Evolutionary conservation across 1,139 yeast genomes (phyloP).

Genomic region (Sugiyamaella castrensis): DNA sequence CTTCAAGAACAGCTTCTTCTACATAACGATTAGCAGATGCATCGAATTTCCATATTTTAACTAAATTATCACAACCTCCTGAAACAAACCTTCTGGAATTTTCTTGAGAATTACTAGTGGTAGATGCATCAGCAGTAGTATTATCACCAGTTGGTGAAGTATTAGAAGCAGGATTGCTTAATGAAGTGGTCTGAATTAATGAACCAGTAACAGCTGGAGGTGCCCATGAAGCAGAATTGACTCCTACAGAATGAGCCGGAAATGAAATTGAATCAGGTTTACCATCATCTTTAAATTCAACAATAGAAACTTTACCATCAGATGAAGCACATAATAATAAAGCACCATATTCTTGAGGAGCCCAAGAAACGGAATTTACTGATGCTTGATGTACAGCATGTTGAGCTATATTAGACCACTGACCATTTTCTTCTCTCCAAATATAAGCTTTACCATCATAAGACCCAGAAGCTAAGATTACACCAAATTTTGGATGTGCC

Average conservation of each 20-base stretch:
- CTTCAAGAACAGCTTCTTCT: slow-evolving; percentile 75
- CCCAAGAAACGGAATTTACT: slow-evolving; percentile 94
- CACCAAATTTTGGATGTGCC: slow-evolving; percentile 99
- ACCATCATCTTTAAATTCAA: slow-evolving; percentile 90
- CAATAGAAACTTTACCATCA: slow-evolving; percentile 87
- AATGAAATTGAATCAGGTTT: slow-evolving; percentile 63
- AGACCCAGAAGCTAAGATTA: slow-evolving; percentile 89
- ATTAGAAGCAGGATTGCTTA: no score
- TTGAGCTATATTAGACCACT: slow-evolving; percentile 86
- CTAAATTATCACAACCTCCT: slow-evolving; percentile 93
- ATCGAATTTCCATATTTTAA: slow-evolving; percentile 83
- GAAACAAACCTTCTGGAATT: slow-evolving; percentile 66
- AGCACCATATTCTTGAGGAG: slow-evolving; percentile 96
- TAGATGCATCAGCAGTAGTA: not conserved
- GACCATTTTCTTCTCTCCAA: slow-evolving; percentile 92
- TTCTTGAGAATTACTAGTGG: slow-evolving; percentile 27
- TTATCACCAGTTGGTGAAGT: slow-evolving; percentile 15
- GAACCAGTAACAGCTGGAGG: slow-evolving; percentile 52
- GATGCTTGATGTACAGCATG: slow-evolving; percentile 90
- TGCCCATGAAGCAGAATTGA: slow-evolving; percentile 95
- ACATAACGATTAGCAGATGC: slow-evolving; percentile 55
- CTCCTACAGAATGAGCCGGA: slow-evolving; percentile 90
- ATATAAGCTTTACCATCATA: slow-evolving; percentile 92
- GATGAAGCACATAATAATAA: slow-evolving; percentile 85
- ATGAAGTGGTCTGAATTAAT: slow-evolving; percentile 30